Conservation (phyloP, 148 eudicot genomes). For the Rhododendron griersonianum region DNA sequence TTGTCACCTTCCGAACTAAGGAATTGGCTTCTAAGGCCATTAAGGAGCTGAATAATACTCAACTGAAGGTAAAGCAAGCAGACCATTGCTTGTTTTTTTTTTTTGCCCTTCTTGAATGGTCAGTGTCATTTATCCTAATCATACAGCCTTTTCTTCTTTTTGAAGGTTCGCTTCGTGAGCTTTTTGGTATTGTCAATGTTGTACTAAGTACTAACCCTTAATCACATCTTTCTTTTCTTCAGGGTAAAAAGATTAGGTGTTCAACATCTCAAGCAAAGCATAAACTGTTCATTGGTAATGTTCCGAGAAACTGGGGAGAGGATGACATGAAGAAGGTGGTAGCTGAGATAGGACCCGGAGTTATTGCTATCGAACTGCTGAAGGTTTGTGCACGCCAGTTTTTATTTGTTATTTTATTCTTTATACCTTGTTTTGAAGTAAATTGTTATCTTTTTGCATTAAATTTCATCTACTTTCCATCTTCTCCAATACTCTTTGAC, state of each 20-base stretch:
- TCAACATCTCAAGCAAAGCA: conserved; percentile 93
- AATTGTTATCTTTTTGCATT: background rate
- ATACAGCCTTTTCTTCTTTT: background rate
- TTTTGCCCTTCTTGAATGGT: background rate
- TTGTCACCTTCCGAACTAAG: conserved; percentile 76
- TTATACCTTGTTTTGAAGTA: background rate
- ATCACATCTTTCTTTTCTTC: conserved; percentile 11
- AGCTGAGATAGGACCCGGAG: conserved; percentile 77
- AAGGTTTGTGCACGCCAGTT: conserved; percentile 48
- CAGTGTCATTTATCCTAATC: background rate
- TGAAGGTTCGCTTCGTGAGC: background rate
- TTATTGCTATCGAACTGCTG: conserved; percentile 58
- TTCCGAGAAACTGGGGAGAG: conserved; percentile 80
- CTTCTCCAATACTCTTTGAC: background rate
- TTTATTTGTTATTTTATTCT: background rate
- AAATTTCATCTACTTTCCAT: background rate
- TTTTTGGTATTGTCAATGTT: background rate
- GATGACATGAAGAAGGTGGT: conserved; percentile 65
- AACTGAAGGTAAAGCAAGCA: conserved; percentile 54
- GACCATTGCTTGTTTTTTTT: background rate
- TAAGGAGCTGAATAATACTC: conserved; percentile 63
- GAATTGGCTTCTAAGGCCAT: conserved; percentile 90
- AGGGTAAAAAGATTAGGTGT: conserved; percentile 84
- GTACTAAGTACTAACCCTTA: background rate
- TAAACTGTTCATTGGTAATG: conserved; percentile 80